Base-by-base conservation (phyloP, 75 land plant species). In the Cunninghamia lanceolata region DNA sequence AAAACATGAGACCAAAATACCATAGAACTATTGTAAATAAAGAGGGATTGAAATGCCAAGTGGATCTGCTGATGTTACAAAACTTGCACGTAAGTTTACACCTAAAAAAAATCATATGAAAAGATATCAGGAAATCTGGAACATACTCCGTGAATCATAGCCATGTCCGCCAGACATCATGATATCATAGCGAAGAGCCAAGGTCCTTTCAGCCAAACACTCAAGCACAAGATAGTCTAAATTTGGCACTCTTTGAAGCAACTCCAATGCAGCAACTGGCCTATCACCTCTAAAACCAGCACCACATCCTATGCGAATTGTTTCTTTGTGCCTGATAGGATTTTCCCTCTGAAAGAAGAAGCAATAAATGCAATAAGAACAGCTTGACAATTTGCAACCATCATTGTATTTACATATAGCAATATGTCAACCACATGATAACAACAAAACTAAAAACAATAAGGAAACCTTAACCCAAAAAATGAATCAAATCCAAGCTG, bases 201-300 rank as follows among this genome's bases (percentile, higher is more conserved):
- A 91, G 9, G 99, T 97, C 16, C 99, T 90, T 78, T 97, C 99
- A 1, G 99, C 99, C 84, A 97, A 59, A 83, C 99, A 97, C 83
- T 97, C 99, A 19, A 97, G 94, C 14, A 97, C 96, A 28, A 97
- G 87, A 86, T 97, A 97, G 76, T 97, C 86, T 83, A 97, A 77
- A 17, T 90, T 83, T 47, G 91, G 88, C 2, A 97, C 96, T 83
- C 88, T 90, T 11, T 89, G 86, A 77, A 97, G 95, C 82, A 97
- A 89, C 81, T 91, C 93, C 9, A 96, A 90, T 30, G 99, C 98
- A 59, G 95, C 96, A 85, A 77, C 16, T 13, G 99, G 98, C 79
- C 99, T 88, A 81, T 97, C 99, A 9, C 99, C 99, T 52, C 94
- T 93, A 85, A 97, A 97, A 19, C 99, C 99, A 25, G 99, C 99